Base-by-base conservation (phyloP, 2,329 filamentous ascomycete genomes). In the Fusarium phyllophilum region DNA sequence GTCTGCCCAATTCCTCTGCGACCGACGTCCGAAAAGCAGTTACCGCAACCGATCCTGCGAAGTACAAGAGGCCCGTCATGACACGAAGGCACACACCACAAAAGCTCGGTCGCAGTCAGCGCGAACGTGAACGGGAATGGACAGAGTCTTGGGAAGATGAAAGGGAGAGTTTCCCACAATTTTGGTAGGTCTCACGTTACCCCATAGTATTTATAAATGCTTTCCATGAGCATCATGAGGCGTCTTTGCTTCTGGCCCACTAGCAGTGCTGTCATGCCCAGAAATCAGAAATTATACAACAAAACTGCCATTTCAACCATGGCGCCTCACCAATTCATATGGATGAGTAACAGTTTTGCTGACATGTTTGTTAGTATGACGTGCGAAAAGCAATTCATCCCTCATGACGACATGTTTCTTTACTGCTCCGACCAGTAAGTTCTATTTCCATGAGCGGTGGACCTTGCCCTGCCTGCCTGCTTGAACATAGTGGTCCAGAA, bases 371-470 rank as follows among this genome's bases (percentile, higher is more conserved):
- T 36, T 76, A 92, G 90, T 81, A 91, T 91, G 89, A 88, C 86
- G 15, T 92, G 90, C 80, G 90, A 91, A 80, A 91, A 91, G 82
- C 89, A 91, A 81, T 91, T 91, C 79, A 81, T 90, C 31, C 86
- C 89, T 56, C 84, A 86, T 45, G 87, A 89, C 77, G 89, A 89
- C 75, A 87, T 85, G 70, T 85, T 86, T 69, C 81, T 91, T 48
- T 92, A 91, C 83, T 92, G 90, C 81, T 91, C 90, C 42, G 89
- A 91, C 78, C 82, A 84, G 89, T 91, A 85, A 82, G 89, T 85
- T 66, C 41, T 67, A 73, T 65, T 66, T 51, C 61, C 54, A 38
- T 57, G 49, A 55, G 56, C 56, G 48, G 76, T 75, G 70, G 76
- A 74, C 61, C 48, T 56, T 60, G 36, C 55, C 54, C n/a, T 52